Evolutionary conservation across 1,284 basidiomycete species (phyloP), one percentile per base, ranked within the genome.

Genomic region (Ceratobasidium theobromae): DNA sequence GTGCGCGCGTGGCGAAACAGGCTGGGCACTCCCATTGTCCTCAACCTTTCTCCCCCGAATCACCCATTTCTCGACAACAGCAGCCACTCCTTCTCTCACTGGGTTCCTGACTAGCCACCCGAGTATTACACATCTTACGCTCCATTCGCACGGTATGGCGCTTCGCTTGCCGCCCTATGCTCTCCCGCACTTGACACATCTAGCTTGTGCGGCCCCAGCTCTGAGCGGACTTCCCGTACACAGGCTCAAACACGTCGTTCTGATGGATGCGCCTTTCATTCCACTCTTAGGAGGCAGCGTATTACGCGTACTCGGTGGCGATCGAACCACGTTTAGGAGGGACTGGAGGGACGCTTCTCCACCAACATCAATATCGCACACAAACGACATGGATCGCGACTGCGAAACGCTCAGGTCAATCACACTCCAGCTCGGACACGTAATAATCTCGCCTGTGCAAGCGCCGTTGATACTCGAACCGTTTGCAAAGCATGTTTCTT

Each of bases 1-100:
- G 21, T 62, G 46, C 46, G 58, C 58, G 48, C 58, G 58, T 11
- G 58, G 58, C 9, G 58, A 62, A 27, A 62, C 58, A n/a, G 58
- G 45, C 9, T 62, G 58, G 58, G 58, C 48, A n/a, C 58, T 62
- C 28, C 58, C 58, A 2, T 9, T 18, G 16, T 28, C 48, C 11
- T 9, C 18, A 6, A 27, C 23, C 23, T 51, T 40, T 1, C 40
- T 62, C 2, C 30, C 46, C 8, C 12, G n/a, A 6, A 18, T 62
- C 27, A 52, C 58, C 23, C 58, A 43, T 25, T 62, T 62, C 21
- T 49, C 46, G 27, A 62, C 58, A 23, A 52, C 58, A 21, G 48
- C 58, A 12, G 35, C 58, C 16, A 62, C 46, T 1, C 33, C 30
- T n/a, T 46, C 48, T 16, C 18, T 62, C 45, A 35, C 38, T n/a